Base-by-base conservation (phyloP, 1,139 yeast genomes). In the Blastobotrys arbuscula region DNA sequence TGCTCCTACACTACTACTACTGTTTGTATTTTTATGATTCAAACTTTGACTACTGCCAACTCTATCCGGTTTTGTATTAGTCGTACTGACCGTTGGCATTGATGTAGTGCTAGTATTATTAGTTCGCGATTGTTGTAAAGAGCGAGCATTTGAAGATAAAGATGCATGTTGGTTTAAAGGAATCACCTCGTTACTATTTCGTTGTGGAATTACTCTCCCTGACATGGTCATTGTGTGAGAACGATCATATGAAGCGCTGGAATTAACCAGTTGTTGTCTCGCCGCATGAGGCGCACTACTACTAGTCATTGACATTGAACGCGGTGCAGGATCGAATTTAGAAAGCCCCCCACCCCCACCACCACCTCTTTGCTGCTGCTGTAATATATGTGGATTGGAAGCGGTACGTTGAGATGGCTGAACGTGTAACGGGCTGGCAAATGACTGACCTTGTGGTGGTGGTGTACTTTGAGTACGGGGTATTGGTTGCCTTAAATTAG, bases 131-230 rank as follows among this genome's bases (percentile, higher is more conserved):
- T 24, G 42, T 15, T 31, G 34, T 12, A 35, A 16, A 12, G 39
- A 18, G 13, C 39, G 41, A 8, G 26, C 9, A 8, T 15, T 13
- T n/a, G 9, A 7, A 42, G 18, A 10, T 12, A 13, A 41, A 36
- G 42, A 44, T 30, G 34, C 33, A 21, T 20, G 41, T 16, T 38
- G 40, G 21, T 45, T 46, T 13, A 21, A 44, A 36, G 12, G 50
- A 18, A 39, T 30, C 26, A 26, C 44, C 41, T 40, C 41, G 19
- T 44, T 39, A 18, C 33, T 38, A 21, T 57, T 59, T n/a, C 64
- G 49, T 40, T 60, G 61, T 2, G 65, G 66, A 31, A 62, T 61
- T 13, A 62, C 63, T 23, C 66, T 49, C 4, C 66, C 66, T 36
- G 63, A 59, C 52, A 59, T 43, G 3, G 66, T 62, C 56, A 57